A percentile compares a stretch with the other conserved stretches of the same genome.
phyloP scores from a whole-genome alignment of 2,329 filamentous ascomycete species.

The Arthrobotrys sphaeroides region DNA sequence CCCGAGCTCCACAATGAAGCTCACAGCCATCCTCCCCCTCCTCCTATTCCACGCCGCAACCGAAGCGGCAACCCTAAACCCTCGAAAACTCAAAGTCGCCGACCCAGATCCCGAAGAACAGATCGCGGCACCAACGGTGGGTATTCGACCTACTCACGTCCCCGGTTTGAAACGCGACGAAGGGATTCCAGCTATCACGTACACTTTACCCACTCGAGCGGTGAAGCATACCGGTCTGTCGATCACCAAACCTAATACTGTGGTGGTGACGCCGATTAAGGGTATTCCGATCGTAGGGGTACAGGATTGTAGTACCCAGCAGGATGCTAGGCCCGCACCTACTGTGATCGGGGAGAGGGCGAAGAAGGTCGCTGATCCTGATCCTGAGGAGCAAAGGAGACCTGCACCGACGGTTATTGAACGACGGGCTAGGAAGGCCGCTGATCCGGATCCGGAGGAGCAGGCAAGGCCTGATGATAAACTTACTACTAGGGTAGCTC shows the following conservation, averaged over 20 bases:
- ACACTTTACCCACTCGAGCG: too few relatives aligned
- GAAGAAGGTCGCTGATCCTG: not conserved
- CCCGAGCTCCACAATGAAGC: conserved; percentile 6
- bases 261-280: too few relatives aligned
- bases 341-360: not conserved
- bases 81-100: too few relatives aligned
- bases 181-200: too few relatives aligned
- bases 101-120: not conserved
- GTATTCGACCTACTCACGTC: too few relatives aligned
- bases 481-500: not conserved
- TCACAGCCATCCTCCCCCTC: not conserved
- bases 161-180: too few relatives aligned
- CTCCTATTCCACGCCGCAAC: conserved; percentile 1
- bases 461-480: not conserved
- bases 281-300: too few relatives aligned
- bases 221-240: too few relatives aligned
- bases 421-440: not conserved
- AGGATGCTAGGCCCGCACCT: not conserved
- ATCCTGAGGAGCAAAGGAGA: not conserved
- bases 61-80: too few relatives aligned
- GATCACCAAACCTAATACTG: not conserved
- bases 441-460: not conserved
- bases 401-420: too few relatives aligned
- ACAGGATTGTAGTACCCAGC: too few relatives aligned
- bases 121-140: too few relatives aligned